Evolutionary conservation across 257 asterid species (phyloP), one percentile per base, ranked within the genome.

Genomic region (Jasminum sambac): DNA sequence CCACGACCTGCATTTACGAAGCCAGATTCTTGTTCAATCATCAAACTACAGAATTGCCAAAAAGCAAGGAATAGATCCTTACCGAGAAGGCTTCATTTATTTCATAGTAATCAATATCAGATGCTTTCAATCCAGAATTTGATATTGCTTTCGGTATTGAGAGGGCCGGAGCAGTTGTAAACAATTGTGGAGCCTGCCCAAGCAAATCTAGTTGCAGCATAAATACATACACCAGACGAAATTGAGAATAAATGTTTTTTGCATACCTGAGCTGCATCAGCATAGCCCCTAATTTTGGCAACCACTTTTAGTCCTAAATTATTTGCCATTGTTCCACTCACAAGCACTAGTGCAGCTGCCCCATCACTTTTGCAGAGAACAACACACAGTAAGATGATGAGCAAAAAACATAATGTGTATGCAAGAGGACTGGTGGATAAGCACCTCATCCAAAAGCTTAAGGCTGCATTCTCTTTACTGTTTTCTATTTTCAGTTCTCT

Each of bases 31-130:
- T 63, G 24, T 44, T 23, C 5, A 69, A 77, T 66, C 61, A 66
- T 64, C 69, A 36, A 64, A 3, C 26, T 17, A 11, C 11, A 48
- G 6, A 36, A 30, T 26, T 11, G 63, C 12, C 4, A 66, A 66
- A 73, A 69, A 52, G 11, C 24, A 39, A 19, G 40, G 46, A 24
- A 16, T 11, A 21, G 67, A 82, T 68, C 64, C 97, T 85, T 77
- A 94, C 98, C 21, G 98, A 85, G 78, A 94, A 94, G 30, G 99
- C 98, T 84, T 94, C 98, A 60, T 94, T 94, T 64, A 94, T 89
- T 82, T 94, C 99, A 24, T 89, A 94, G 72, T 80, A 89, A 72
- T 94, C 97, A 48, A 94, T 87, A 44, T 84, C 80, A 74, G 95
- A 85, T 21, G 91, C 81, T 73, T 85, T 74, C 79, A 89, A 75